Conservation (phyloP, 2,329 filamentous ascomycete species). For the Didymella keratinophila region DNA sequence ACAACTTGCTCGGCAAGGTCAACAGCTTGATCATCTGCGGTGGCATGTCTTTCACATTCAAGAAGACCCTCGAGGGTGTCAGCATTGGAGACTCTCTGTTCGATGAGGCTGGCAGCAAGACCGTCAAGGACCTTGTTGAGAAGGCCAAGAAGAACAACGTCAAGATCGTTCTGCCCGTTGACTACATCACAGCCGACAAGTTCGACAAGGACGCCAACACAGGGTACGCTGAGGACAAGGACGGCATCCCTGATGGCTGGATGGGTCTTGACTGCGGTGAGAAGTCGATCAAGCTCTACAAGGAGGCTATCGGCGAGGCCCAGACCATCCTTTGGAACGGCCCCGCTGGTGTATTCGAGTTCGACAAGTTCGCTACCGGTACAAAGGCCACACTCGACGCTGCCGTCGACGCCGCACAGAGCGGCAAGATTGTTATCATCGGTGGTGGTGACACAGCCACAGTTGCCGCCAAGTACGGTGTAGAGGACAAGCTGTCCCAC, state of each 20-base stretch:
- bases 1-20: slow-evolving; percentile 98
- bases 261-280: slow-evolving; percentile 96
- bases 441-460: slow-evolving; percentile 98
- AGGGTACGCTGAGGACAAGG: slow-evolving; percentile 81
- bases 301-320: slow-evolving; percentile 83
- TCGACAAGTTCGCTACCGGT: slow-evolving; percentile 89
- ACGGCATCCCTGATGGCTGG: slow-evolving; percentile 95
- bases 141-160: slow-evolving; percentile 98
- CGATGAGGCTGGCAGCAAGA: slow-evolving; percentile 93
- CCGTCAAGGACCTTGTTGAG: slow-evolving; percentile 82
- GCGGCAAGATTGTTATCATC: slow-evolving; percentile 96
- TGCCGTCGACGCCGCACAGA: slow-evolving; percentile 79
- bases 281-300: slow-evolving; percentile 87
- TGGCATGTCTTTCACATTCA: slow-evolving; percentile 99
- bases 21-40: slow-evolving; percentile 96
- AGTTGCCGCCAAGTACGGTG: slow-evolving; percentile 95
- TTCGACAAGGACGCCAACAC: slow-evolving; percentile 85
- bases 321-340: slow-evolving; percentile 99
- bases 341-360: slow-evolving; percentile 95
- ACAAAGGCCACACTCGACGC: slow-evolving; percentile 93
- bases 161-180: slow-evolving; percentile 90
- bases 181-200: slow-evolving; percentile 96
- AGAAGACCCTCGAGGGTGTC: slow-evolving; percentile 94
- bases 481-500: slow-evolving; percentile 96
- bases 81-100: slow-evolving; percentile 91